A percentile compares a stretch with the other conserved stretches of the same genome.
These are phyloP conservation scores for Penicillium capsulatum DNA, from an alignment of 2,329 filamentous ascomycete species.

Conservation along the genomic window DNA sequence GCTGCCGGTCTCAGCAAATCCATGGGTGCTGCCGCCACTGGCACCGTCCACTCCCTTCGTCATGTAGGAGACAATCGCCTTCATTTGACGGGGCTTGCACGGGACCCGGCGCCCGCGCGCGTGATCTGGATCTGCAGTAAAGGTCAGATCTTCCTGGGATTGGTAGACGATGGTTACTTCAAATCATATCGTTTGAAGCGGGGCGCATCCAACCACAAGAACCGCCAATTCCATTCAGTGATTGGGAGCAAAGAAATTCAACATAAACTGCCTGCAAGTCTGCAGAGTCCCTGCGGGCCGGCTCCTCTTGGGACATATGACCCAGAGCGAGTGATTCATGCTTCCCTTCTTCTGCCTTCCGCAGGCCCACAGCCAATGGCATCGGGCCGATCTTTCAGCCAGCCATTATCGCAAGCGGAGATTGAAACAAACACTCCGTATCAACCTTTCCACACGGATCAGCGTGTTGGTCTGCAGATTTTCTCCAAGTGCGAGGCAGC, in stretches of 20 bases:
- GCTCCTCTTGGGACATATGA: conserved; percentile 55
- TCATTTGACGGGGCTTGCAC: conserved; percentile 40
- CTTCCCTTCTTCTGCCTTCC: conserved; percentile 42
- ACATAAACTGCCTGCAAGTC: conserved; percentile 60
- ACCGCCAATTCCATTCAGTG: conserved; percentile 52
- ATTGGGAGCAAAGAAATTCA: conserved; percentile 59
- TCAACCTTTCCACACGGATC: conserved; percentile 91
- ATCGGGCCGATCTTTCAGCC: conserved; percentile 38
- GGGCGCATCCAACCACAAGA: conserved; percentile 50
- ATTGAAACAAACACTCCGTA: conserved; percentile 95
- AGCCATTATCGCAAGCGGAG: conserved; percentile 71
- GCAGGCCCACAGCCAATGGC: conserved; percentile 41
- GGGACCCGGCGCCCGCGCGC: conserved; percentile 39
- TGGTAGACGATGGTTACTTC: conserved; percentile 45
- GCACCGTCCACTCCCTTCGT: conserved; percentile 46
- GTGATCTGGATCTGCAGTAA: conserved; percentile 46
- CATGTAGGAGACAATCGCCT: conserved; percentile 49
- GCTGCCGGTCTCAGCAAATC: conserved; percentile 50
- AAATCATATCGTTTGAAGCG: conserved; percentile 43
- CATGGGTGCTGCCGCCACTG: conserved; percentile 47
- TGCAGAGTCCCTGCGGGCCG: conserved; percentile 57
- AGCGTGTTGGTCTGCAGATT: conserved; percentile 72
- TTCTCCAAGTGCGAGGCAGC: conserved; percentile 50
- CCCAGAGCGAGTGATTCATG: conserved; percentile 35
- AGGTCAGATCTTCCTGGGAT: conserved; percentile 40